Percentiles rank a stretch among this genome's conserved stretches.
Evolutionary conservation across 2,329 filamentous ascomycete species (phyloP).

Genomic region (Leptographium galeiforme): DNA sequence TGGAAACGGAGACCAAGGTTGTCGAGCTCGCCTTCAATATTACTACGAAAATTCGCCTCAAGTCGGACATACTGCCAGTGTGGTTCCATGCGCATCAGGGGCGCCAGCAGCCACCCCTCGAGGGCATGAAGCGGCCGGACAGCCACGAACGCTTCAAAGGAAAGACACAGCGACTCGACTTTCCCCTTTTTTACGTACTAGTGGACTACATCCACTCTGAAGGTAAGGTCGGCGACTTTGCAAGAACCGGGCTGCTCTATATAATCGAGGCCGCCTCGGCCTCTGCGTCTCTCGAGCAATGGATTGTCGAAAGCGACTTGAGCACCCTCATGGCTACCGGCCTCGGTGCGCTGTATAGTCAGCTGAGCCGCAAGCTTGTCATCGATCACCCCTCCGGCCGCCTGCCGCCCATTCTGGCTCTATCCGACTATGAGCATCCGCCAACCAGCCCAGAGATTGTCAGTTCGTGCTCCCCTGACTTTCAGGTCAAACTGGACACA

Average conservation of each 20-base stretch:
- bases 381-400: conserved; percentile 63
- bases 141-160: conserved; percentile 73
- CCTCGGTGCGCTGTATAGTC: conserved; percentile 60
- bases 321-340: conserved; percentile 96
- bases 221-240: conserved; percentile 89
- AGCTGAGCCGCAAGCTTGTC: conserved; percentile 63
- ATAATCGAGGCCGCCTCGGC: conserved; percentile 90
- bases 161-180: conserved; percentile 78
- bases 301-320: conserved; percentile 93
- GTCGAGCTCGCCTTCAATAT: conserved; percentile 93
- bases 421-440: conserved; percentile 78
- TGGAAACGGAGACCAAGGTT: conserved; percentile 75
- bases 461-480: conserved; percentile 59
- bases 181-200: conserved; percentile 87
- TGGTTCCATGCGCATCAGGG: conserved; percentile 65
- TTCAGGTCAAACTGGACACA: conserved; percentile 77
- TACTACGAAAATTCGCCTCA: conserved; percentile 85
- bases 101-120: conserved; percentile 12
- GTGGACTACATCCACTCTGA: conserved; percentile 96
- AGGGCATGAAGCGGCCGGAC: conserved; percentile 28
- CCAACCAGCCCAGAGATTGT: conserved; percentile 57
- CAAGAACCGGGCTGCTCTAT: conserved; percentile 83
- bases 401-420: conserved; percentile 68
- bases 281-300: conserved; percentile 73
- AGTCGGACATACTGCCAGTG: conserved; percentile 72